phyloP scores from a whole-genome alignment of 768 basidiomycete genomes.

The Kwoniella newhampshirensis region DNA sequence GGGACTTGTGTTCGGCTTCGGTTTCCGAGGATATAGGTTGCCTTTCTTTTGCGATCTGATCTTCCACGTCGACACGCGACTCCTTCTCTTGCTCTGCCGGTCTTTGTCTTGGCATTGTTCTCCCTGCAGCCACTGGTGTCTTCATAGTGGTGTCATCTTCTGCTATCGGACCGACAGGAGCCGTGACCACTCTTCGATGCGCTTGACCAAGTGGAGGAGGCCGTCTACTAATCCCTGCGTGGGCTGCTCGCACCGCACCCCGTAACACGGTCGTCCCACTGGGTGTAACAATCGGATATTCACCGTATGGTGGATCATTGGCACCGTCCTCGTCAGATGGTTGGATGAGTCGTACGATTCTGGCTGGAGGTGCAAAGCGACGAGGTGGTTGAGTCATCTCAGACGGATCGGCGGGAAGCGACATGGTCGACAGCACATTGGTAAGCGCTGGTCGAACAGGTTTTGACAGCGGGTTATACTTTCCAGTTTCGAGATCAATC shows the following conservation, averaged over 20 bases:
- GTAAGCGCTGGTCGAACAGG: constrained; percentile 14
- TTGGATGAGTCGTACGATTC: constrained; percentile 12
- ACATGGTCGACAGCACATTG: constrained; percentile 7
- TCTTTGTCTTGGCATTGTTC: not conserved
- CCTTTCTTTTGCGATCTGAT: not conserved
- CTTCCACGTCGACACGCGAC: not conserved
- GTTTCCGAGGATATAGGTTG: too few relatives aligned
- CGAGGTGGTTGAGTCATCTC: constrained; percentile 8
- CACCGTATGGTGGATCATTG: not conserved
- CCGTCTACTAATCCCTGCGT: constrained; percentile 12
- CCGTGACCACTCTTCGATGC: constrained; percentile 36
- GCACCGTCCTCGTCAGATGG: constrained; percentile 3
- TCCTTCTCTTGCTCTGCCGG: not conserved
- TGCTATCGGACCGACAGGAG: constrained; percentile 14
- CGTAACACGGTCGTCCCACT: constrained; percentile 4
- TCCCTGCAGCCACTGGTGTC: constrained; percentile 5
- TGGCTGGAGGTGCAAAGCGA: constrained; percentile 22
- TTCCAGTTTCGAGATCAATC: not conserved
- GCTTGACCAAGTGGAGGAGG: constrained; percentile 34
- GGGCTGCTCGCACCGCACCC: constrained; percentile 9
- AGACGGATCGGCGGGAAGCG: constrained; percentile 2
- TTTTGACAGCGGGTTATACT: constrained; percentile 12
- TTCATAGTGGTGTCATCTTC: constrained; percentile 6
- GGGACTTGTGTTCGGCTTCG: not conserved
- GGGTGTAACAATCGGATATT: constrained; percentile 5